Base-by-base conservation (phyloP, 306 rosid genomes). In the Potentilla sterilis region DNA sequence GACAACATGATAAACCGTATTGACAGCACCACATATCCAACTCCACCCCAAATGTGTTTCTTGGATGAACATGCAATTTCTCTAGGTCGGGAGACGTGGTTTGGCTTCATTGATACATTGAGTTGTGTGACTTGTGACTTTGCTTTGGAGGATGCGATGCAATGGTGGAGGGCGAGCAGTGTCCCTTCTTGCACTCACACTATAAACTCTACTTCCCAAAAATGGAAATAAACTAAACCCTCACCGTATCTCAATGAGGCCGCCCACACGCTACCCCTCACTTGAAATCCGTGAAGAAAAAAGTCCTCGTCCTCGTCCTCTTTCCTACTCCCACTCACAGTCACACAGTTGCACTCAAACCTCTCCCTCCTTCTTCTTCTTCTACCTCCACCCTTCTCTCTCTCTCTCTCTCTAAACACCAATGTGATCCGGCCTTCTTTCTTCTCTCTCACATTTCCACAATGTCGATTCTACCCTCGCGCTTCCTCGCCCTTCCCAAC, bases 381-480 rank as follows among this genome's bases (percentile, higher is more conserved):
- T 52, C 75, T 3, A 35, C 63, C 22, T 34, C 62, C 38, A 44
- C 1, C 38, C 34, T 4, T 46, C 70, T 24, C 52, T 32, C 11
- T 10, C 34, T 49, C 1, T 49, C 21, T 62, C 12, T 48, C 72
- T 51, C 21, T 41, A 37, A 28, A 61, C 44, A 42, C 70, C 10
- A 66, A 57, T 62, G 66, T 14, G 51, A 51, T 49, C 61, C 13
- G n/a, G n/a, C n/a, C n/a, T n/a, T n/a, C n/a, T n/a, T 54, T 2
- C 7, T n/a, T 54, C 12, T 54, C 57, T 57, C 78, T 22, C 76
- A 9, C 44, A 19, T 52, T 37, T 76, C 21, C 74, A 6, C 72
- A 78, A 89, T 89, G 95, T 79, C 78, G 37, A 75, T 83, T 16
- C 22, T 86, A 57, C 75, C 90, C 21, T 66, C 77, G 37, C 86